These are phyloP conservation scores for Metschnikowia shivogae DNA, from an alignment of 805 yeast species.

Conservation along the genomic window DNA sequence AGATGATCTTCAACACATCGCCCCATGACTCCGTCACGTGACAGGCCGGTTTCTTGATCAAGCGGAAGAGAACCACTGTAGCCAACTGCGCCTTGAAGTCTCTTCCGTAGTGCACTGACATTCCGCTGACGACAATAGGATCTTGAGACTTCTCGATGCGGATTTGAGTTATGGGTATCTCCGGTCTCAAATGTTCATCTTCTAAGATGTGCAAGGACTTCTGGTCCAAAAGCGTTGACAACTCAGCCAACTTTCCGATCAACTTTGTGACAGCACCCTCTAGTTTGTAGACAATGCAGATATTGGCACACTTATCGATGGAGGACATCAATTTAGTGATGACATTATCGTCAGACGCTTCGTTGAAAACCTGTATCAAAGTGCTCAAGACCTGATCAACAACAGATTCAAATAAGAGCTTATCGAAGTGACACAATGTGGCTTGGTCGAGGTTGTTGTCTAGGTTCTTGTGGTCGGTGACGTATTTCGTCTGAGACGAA, in stretches of 20 bases:
- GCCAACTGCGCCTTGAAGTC: conserved; percentile 91
- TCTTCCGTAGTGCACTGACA: conserved; percentile 79
- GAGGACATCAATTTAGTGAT: conserved; percentile 84
- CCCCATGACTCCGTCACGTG: conserved; percentile 57
- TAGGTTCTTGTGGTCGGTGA: conserved; percentile 12
- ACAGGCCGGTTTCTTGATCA: conserved; percentile 56
- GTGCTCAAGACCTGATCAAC: conserved; percentile 68
- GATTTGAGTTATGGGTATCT: conserved; percentile 34
- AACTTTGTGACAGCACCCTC: conserved; percentile 59
- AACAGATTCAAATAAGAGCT: conserved; percentile 59
- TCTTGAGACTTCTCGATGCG: conserved; percentile 51
- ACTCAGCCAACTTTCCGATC: conserved; percentile 58
- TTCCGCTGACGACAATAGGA: conserved; percentile 70
- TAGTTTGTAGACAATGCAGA: conserved; percentile 64
- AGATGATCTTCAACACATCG: conserved; percentile 52
- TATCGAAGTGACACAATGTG: conserved; percentile 58
- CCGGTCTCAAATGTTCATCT: conserved; percentile 23
- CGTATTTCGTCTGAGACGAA: conserved; percentile 36
- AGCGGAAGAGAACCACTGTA: conserved; percentile 77
- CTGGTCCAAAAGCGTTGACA: conserved; percentile 59
- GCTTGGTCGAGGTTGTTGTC: conserved; percentile 17
- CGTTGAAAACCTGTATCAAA: conserved; percentile 71
- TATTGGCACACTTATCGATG: conserved; percentile 75
- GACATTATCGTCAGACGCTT: conserved; percentile 87
- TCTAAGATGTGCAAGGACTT: conserved; percentile 14